A percentile compares a stretch with the other conserved stretches of the same genome.
Conservation (phyloP, 2,329 filamentous ascomycete genomes). For the Blumeriella jaapii region DNA sequence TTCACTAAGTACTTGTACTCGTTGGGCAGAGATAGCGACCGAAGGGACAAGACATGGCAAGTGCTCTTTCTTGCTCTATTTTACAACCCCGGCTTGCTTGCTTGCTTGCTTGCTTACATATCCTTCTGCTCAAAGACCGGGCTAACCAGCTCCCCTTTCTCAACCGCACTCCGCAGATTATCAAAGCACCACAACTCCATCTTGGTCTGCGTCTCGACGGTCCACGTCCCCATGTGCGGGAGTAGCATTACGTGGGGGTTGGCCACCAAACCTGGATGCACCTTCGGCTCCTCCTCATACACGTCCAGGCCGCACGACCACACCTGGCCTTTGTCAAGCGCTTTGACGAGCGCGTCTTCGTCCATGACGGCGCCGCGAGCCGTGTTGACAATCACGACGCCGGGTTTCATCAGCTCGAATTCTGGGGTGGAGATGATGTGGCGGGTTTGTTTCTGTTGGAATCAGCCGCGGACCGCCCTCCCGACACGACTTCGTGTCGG, state of each 20-base stretch:
- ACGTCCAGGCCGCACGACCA: constrained; percentile 66
- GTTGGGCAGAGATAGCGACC: no score
- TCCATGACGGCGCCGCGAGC: constrained; percentile 75
- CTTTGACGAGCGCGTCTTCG: constrained; percentile 65
- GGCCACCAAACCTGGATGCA: constrained; percentile 59
- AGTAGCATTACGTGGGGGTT: constrained; percentile 65
- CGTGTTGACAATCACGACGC: constrained; percentile 70
- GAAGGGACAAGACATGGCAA: no score
- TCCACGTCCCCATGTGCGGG: constrained; percentile 82
- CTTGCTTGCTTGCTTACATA: constrained; percentile 28
- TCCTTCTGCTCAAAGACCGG: constrained; percentile 61
- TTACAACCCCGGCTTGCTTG: no score
- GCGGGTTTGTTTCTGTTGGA: constrained; percentile 50
- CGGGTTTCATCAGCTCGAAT: constrained; percentile 67
- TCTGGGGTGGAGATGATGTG: constrained; percentile 64
- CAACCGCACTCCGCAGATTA: constrained; percentile 54
- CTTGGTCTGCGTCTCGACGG: constrained; percentile 48
- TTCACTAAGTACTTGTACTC: no score
- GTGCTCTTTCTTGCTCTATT: no score
- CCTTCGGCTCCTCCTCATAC: constrained; percentile 67
- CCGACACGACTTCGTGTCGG: no score
- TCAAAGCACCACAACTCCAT: constrained; percentile 69
- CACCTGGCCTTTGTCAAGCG: constrained; percentile 59
- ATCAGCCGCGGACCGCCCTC: no score
- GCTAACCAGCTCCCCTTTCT: constrained; percentile 50